Evolutionary conservation across 2,329 filamentous ascomycete species (phyloP).

Genomic region (Fusarium sp.): DNA sequence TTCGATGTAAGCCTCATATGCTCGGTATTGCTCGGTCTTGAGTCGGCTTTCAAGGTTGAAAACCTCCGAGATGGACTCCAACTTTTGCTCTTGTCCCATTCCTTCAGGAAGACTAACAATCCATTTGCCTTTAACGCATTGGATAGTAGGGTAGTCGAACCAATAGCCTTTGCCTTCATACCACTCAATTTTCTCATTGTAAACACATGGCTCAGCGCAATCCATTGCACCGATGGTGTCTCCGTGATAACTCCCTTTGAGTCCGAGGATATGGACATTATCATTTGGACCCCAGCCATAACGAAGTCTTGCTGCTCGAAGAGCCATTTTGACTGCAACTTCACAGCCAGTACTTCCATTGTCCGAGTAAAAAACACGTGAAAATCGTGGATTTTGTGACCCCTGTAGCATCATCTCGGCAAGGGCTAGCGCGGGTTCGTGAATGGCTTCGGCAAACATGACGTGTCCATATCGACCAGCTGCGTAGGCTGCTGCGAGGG

Average conservation of each 20-base stretch:
- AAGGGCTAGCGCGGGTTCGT: conserved; percentile 79
- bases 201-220: conserved; percentile 80
- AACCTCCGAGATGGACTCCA: conserved; percentile 65
- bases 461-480: conserved; percentile 88
- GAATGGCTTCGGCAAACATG: conserved; percentile 86
- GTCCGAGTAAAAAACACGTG: conserved; percentile 83
- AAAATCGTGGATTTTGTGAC: conserved; percentile 73
- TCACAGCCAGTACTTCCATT: conserved; percentile 87
- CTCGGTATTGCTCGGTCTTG: conserved; percentile 57
- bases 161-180: conserved; percentile 82
- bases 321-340: conserved; percentile 86
- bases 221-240: conserved; percentile 93
- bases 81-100: conserved; percentile 57
- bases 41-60: conserved; percentile 69
- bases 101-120: conserved; percentile 66
- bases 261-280: conserved; percentile 75
- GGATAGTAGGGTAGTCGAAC: conserved; percentile 82
- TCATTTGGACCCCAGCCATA: conserved; percentile 73
- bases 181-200: conserved; percentile 88
- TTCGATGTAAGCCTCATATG: conserved; percentile 72
- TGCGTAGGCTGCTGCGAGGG: conserved; percentile 82
- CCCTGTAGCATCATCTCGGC: conserved; percentile 72
- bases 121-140: conserved; percentile 76
- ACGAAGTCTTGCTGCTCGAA: conserved; percentile 74
- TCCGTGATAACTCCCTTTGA: conserved; percentile 86